Conservation (phyloP, 2,329 filamentous ascomycete species). For the Coniochaeta sp. region DNA sequence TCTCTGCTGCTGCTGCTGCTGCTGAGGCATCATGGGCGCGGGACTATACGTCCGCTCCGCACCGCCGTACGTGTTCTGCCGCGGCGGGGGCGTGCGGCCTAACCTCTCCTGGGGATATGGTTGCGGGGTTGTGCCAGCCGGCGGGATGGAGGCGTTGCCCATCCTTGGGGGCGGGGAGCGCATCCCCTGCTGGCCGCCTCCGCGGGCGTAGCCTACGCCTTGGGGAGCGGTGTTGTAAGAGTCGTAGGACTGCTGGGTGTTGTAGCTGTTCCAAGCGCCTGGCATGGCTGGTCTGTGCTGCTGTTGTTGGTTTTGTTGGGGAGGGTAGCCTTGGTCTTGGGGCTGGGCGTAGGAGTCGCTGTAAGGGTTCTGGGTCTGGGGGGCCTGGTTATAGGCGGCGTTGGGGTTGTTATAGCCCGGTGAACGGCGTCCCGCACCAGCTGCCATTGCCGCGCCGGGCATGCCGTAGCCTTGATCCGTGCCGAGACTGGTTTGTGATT, state of each 20-base stretch:
- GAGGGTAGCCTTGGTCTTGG: neutral
- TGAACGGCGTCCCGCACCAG: constrained; percentile 19
- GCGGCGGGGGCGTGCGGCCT: neutral
- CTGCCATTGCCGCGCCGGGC: constrained; percentile 22
- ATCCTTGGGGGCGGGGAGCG: neutral
- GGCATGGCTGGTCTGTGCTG: neutral
- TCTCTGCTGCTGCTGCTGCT: neutral
- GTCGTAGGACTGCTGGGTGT: no score
- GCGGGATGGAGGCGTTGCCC: neutral
- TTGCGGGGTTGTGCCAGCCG: neutral
- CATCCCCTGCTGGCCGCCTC: neutral
- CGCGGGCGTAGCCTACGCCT: neutral
- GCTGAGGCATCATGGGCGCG: neutral
- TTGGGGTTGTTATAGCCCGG: constrained; percentile 22
- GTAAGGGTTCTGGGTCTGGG: neutral
- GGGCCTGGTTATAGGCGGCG: constrained; percentile 14
- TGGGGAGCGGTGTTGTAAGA: neutral
- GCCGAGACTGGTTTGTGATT: constrained; percentile 18
- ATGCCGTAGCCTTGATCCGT: constrained; percentile 27
- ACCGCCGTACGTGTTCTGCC: neutral
- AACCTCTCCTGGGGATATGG: neutral
- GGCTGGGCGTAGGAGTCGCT: no score
- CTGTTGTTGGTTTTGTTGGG: neutral
- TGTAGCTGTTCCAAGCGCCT: no score
- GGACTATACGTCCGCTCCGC: neutral